Evolutionary conservation across 768 basidiomycete species (phyloP).

Genomic region (Rhodotorula sphaerocarpa): DNA sequence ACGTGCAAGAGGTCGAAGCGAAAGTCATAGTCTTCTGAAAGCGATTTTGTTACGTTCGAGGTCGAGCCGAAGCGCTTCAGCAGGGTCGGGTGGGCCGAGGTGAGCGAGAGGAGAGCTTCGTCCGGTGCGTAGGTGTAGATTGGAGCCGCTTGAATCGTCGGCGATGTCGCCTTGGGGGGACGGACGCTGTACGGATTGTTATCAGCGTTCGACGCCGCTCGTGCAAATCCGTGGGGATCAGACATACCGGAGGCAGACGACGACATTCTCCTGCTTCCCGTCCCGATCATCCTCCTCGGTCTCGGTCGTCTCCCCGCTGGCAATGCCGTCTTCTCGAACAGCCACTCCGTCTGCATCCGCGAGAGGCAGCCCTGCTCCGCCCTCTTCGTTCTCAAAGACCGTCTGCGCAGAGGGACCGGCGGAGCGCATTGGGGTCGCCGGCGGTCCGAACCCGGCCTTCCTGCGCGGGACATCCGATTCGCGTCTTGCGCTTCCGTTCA

Average conservation of each 20-base stretch:
- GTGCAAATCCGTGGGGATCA: too few relatives aligned
- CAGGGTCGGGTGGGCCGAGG: conserved; percentile 20
- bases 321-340: background rate
- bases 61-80: conserved; percentile 23
- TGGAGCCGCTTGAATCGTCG: background rate
- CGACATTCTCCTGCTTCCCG: conserved; percentile 30
- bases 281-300: conserved; percentile 19
- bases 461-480: conserved; percentile 1
- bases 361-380: background rate
- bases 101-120: conserved; percentile 4
- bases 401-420: too few relatives aligned
- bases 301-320: conserved; percentile 1
- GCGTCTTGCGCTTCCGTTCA: background rate
- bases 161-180: conserved; percentile 3
- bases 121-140: conserved; percentile 11
- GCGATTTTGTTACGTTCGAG: background rate
- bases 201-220: too few relatives aligned
- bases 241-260: conserved; percentile 32
- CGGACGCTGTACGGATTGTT: conserved; percentile 15
- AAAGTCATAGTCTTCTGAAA: conserved; percentile 28
- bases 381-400: background rate
- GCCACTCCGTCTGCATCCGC: background rate
- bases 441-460: background rate
- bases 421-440: background rate
- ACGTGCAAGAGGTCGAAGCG: conserved; percentile 35